Base-by-base conservation (phyloP, 495 filamentous ascomycete genomes). In the Hypoxylon fragiforme region DNA sequence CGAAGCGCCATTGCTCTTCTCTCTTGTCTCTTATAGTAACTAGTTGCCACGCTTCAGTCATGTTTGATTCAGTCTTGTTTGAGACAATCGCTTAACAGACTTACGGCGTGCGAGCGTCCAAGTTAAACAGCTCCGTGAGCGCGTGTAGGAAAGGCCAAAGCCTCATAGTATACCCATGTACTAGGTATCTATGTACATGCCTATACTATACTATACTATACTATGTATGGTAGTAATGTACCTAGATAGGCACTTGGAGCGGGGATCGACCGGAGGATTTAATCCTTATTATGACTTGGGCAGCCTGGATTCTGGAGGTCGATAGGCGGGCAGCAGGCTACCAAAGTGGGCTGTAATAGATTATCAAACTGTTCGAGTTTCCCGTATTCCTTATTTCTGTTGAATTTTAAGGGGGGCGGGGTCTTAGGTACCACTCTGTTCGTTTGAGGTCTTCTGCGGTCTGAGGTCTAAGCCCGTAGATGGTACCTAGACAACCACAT, bases 261-360 rank as follows among this genome's bases (percentile, higher is more conserved):
- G 58, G 47, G 58, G 52, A 53, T 56, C 52, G 44, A 35, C 58
- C 52, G 58, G 52, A 53, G 51, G 52, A 35, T 53, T 62, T 53
- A 53, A 53, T 57, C 58, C 43, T 45, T 42, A n/a, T n/a, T n/a
- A 50, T 28, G 24, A 51, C 26, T 35, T 16, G 12, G 30, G 34
- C 18, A 34, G n/a, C n/a, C n/a, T n/a, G n/a, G n/a, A n/a, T n/a
- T n/a, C n/a, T n/a, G n/a, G n/a, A n/a, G 36, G 19, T 46, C 44
- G 36, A 20, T 45, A 58, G 16, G 5, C 30, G 49, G 21, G 20
- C 47, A 56, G 39, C 47, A 56, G 39, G 42, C 15, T 34, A 45
- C 46, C 20, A 47, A 31, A 30, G 41, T 18, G 40, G 40, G 28
- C 15, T 44, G 44, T 49, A 48, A 44, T 45, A 36, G 39, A 60